phyloP scores from a whole-genome alignment of 192 early-diverging fungal genomes.

The Allomyces macrogynus region DNA sequence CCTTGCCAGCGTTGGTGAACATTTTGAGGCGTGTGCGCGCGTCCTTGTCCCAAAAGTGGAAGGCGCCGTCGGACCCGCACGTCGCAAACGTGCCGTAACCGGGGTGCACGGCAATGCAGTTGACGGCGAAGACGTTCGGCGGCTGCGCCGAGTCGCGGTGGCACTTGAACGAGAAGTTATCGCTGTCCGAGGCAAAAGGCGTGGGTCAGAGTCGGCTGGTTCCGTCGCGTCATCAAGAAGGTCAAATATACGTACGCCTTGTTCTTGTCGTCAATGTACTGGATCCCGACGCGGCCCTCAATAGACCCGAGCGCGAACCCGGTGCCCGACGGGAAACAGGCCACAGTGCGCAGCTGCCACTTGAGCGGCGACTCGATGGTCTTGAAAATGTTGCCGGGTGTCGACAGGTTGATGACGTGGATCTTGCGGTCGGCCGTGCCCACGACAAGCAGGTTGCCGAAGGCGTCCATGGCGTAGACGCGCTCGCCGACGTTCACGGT shows the following conservation, averaged over 20 bases:
- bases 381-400: constrained; percentile 57
- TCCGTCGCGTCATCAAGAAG: not conserved
- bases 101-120: constrained; percentile 51
- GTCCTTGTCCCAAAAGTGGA: constrained; percentile 91
- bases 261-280: constrained; percentile 75
- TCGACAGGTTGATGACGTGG: constrained; percentile 55
- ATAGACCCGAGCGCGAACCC: constrained; percentile 85
- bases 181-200: constrained; percentile 10
- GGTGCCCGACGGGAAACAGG: constrained; percentile 54
- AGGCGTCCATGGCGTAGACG: constrained; percentile 73
- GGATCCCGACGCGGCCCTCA: constrained; percentile 82
- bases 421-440: constrained; percentile 79
- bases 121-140: constrained; percentile 31
- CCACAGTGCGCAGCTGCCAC: constrained; percentile 62
- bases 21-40: constrained; percentile 64
- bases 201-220: not conserved
- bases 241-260: constrained; percentile 1
- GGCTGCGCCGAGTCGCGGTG: constrained; percentile 50
- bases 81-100: constrained; percentile 74
- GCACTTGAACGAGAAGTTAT: constrained; percentile 85
- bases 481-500: constrained; percentile 64
- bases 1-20: constrained; percentile 28
- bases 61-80: constrained; percentile 63
- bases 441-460: constrained; percentile 62
- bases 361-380: constrained; percentile 40